Base-by-base conservation (phyloP, 2,329 filamentous ascomycete species). In the Colletotrichum sidae region DNA sequence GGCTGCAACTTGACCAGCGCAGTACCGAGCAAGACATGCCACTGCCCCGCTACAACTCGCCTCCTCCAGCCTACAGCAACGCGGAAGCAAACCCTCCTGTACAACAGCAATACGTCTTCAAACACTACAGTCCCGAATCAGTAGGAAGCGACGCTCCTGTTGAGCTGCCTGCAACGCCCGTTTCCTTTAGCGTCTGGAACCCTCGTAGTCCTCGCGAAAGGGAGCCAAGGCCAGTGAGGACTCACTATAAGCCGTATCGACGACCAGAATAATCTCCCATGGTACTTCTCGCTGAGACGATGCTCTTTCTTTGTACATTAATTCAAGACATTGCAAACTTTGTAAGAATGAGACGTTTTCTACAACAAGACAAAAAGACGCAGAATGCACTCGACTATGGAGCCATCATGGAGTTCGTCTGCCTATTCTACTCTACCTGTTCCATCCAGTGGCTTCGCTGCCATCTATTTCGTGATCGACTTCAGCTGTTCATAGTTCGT, bases 51-150 rank as follows among this genome's bases (percentile, higher is more conserved):
- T 65, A 67, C 44, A 60, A 41, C 39, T 55, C 60, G 2, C 64
- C 60, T 7, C 64, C 60, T 10, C 64, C 64, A 15, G 59, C 55
- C 8, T 65, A 63, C 34, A 49, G 34, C 17, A 39, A 17, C 8
- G 39, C 46, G 8, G 53, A 65, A 35, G 50, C 38, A 44, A 54
- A 59, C 38, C 13, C 34, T 35, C 55, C 49, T 8, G n/a, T n/a
- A 12, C n/a, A 42, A 3, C 56, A 60, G 12, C 54, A 59, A 11
- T 41, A 58, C 8, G 38, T 37, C 4, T 66, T 59, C 49, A 67
- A 64, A 11, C 60, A 64, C 55, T 65, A 63, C 8, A 67, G 64
- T 37, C 64, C 64, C 15, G 60, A 67, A 6, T 67, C 60, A 25
- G 33, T 66, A 12, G 60, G 64, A 8, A 42, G 38, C 9, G 8